Evolutionary conservation across 225 moss, liverwort and hornwort species (phyloP).

Genomic region (Antitrichia curtipendula): DNA sequence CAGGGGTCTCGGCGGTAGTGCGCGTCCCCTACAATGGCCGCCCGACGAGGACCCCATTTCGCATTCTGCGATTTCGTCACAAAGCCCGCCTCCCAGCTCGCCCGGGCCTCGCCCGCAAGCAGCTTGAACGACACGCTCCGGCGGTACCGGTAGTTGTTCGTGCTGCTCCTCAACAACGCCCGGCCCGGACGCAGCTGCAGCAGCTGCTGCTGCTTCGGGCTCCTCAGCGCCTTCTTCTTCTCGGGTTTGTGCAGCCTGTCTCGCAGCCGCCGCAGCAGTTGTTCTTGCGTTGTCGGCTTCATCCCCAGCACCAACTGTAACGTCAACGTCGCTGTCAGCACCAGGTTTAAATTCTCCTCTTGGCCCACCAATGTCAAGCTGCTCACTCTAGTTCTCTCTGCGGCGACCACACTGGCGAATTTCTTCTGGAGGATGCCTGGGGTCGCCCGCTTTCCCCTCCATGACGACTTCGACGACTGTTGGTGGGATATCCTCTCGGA

Average conservation of each 20-base stretch:
- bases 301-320: slow-evolving; percentile 28
- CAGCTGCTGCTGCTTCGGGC: background rate
- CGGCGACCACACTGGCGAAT: background rate
- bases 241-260: background rate
- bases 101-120: slow-evolving; percentile 31
- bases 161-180: slow-evolving; percentile 3
- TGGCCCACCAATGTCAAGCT: background rate
- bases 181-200: slow-evolving; percentile 16
- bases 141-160: slow-evolving; percentile 18
- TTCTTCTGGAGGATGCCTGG: slow-evolving; percentile 7
- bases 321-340: slow-evolving; percentile 30
- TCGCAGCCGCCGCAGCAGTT: background rate
- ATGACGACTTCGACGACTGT: background rate
- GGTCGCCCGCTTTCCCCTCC: background rate
- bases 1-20: slow-evolving; percentile 12
- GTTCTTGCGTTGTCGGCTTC: slow-evolving; percentile 5
- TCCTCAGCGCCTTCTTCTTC: background rate
- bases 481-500: background rate
- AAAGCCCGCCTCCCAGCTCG: slow-evolving; percentile 33
- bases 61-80: slow-evolving; percentile 38
- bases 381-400: background rate
- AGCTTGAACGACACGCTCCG: slow-evolving; percentile 26
- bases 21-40: slow-evolving; percentile 13
- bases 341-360: background rate
- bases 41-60: slow-evolving; percentile 41